A percentile compares a stretch with the other conserved stretches of the same genome.
Evolutionary conservation across 257 asterid genomes (phyloP).

Genomic region (Agastache rugosa): DNA sequence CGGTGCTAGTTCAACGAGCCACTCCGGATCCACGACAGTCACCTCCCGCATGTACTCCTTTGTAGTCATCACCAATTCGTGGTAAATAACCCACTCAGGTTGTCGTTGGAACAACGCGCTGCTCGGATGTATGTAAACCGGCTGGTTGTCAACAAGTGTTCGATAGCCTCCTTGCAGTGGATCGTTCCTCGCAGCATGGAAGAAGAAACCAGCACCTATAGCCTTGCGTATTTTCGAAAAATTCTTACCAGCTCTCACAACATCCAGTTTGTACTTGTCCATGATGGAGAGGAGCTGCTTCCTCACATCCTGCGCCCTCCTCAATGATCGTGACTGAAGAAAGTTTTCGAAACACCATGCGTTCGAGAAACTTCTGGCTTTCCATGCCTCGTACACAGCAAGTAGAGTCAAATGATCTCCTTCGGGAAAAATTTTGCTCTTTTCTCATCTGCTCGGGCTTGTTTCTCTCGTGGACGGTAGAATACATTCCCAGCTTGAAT

Average conservation of each 20-base stretch:
- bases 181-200: constrained; percentile 89
- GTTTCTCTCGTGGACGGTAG: constrained; percentile 94
- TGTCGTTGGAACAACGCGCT: constrained; percentile 92
- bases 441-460: constrained; percentile 93
- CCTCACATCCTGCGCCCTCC: constrained; percentile 92
- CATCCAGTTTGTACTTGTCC: constrained; percentile 94
- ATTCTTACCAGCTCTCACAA: constrained; percentile 84
- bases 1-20: constrained; percentile 97
- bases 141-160: constrained; percentile 87
- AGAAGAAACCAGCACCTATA: constrained; percentile 89
- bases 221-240: constrained; percentile 88
- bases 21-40: constrained; percentile 84
- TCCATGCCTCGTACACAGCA: constrained; percentile 97
- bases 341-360: constrained; percentile 96
- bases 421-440: constrained; percentile 86
- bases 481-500: constrained; percentile 90
- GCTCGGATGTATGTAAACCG: constrained; percentile 96
- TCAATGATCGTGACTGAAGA: constrained; percentile 80
- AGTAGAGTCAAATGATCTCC: constrained; percentile 91
- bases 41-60: constrained; percentile 98
- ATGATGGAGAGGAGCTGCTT: constrained; percentile 85
- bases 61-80: constrained; percentile 92
- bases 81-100: constrained; percentile 97
- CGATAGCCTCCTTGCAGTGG: constrained; percentile 84
- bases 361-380: constrained; percentile 82